Conservation (phyloP, 225 moss, liverwort and hornwort genomes). For the Anthoceros angustus region DNA sequence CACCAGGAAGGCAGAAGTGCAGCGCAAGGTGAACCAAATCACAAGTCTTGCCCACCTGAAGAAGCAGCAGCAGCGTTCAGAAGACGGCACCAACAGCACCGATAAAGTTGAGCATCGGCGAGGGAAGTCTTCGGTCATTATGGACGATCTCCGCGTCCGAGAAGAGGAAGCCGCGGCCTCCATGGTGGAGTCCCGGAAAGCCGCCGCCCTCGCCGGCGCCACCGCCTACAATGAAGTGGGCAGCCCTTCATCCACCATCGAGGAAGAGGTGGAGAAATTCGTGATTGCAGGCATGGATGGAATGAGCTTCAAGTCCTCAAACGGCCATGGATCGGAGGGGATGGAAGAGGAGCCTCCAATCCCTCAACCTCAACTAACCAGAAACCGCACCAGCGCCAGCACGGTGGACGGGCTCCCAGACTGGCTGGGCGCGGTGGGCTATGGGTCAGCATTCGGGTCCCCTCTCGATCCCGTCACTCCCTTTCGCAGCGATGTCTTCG, state of each 20-base stretch:
- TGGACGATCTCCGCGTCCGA: background rate
- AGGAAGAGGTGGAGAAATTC: conserved; percentile 1
- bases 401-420: background rate
- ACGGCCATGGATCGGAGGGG: background rate
- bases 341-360: background rate
- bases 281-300: background rate
- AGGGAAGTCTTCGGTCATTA: background rate
- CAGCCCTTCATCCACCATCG: background rate
- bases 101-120: background rate
- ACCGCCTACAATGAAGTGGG: background rate
- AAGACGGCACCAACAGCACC: background rate
- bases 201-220: background rate
- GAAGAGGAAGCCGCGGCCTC: background rate
- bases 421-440: background rate
- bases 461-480: background rate
- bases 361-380: background rate
- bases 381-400: background rate
- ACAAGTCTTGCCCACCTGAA: background rate
- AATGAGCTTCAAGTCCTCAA: background rate
- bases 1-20: background rate
- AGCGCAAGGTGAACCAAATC: conserved; percentile 1
- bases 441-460: background rate
- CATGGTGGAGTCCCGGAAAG: background rate
- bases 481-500: background rate
- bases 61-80: background rate